Conservation (phyloP, 208 protist genomes). For the Borovskyia barvae region DNA sequence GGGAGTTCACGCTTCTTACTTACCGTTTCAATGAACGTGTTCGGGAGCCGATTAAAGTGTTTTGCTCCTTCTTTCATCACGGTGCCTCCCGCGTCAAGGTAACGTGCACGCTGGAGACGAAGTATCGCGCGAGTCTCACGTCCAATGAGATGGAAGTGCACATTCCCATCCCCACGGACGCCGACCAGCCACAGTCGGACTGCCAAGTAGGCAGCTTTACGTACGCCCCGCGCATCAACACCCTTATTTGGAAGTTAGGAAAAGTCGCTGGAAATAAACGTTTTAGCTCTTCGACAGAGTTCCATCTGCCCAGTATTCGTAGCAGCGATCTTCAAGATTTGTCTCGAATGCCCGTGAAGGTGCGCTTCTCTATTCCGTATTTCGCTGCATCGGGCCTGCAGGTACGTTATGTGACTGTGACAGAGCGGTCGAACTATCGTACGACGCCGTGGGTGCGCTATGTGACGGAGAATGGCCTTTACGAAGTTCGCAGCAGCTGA, state of each 20-base stretch:
- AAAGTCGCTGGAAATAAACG: constrained; percentile 95
- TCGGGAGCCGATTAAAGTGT: constrained; percentile 93
- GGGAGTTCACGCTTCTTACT: constrained; percentile 98
- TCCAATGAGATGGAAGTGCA: constrained; percentile 97
- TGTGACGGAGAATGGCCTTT: constrained; percentile 97
- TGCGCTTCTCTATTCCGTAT: constrained; percentile 99
- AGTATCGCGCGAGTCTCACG: constrained; percentile 92
- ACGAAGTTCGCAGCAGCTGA: constrained; percentile 91
- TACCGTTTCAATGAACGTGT: constrained; percentile 97
- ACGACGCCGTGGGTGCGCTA: constrained; percentile 99
- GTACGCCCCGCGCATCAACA: constrained; percentile 97
- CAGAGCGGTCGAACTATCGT: constrained; percentile 96
- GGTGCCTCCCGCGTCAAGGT: constrained; percentile 94
- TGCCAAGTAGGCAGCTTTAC: constrained; percentile 82
- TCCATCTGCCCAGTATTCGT: constrained; percentile 94
- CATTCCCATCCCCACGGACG: constrained; percentile 97
- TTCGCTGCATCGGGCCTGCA: constrained; percentile 98
- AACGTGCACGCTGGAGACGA: constrained; percentile 88
- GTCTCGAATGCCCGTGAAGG: constrained; percentile 92
- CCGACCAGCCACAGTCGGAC: constrained; percentile 95
- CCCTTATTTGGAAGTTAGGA: constrained; percentile 97
- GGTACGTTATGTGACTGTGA: constrained; percentile 98
- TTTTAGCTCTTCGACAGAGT: constrained; percentile 93
- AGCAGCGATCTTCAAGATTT: constrained; percentile 67
- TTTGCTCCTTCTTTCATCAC: constrained; percentile 84